These are phyloP conservation scores for Yamadazyma songkhlaensis DNA, from an alignment of 1,139 yeast species.

Conservation along the genomic window DNA sequence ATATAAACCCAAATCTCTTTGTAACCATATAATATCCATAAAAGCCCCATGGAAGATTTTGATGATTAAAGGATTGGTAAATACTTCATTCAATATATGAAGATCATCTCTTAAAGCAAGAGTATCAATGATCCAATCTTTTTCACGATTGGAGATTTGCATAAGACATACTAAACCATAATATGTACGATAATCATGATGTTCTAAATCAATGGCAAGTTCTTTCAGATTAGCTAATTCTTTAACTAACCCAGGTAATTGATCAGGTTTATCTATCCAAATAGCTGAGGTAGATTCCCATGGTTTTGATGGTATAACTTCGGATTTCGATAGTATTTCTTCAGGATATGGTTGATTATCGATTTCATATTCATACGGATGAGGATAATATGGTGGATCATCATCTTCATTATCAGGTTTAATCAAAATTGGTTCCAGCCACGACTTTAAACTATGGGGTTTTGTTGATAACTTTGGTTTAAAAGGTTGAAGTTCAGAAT, in stretches of 20 bases:
- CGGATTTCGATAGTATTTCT: constrained; percentile 41
- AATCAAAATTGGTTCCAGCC: constrained; percentile 49
- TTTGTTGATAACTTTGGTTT: constrained; percentile 67
- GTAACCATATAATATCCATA: constrained; percentile 97
- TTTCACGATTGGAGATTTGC: constrained; percentile 85
- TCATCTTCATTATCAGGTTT: constrained; percentile 35
- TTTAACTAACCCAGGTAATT: constrained; percentile 52
- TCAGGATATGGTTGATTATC: constrained; percentile 68
- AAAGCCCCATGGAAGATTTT: constrained; percentile 96
- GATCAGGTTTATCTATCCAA: constrained; percentile 67
- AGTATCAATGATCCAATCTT: constrained; percentile 84
- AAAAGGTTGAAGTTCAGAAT: constrained; percentile 69
- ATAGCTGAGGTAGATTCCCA: constrained; percentile 66
- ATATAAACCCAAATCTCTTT: constrained; percentile 90
- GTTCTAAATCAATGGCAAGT: constrained; percentile 95
- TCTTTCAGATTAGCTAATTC: constrained; percentile 52
- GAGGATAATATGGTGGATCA: constrained; percentile 62
- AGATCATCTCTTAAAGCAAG: constrained; percentile 72
- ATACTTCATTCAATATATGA: constrained; percentile 63
- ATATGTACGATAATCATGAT: constrained; percentile 88
- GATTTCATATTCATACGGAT: constrained; percentile 84
- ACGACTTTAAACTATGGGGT: constrained; percentile 63
- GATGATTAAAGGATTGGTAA: constrained; percentile 74
- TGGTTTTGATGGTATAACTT: constrained; percentile 55
- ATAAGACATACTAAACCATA: constrained; percentile 88